A percentile compares a stretch with the other conserved stretches of the same genome.
Conservation (phyloP, 2,329 filamentous ascomycete species). For the Diaporthe batatas region DNA sequence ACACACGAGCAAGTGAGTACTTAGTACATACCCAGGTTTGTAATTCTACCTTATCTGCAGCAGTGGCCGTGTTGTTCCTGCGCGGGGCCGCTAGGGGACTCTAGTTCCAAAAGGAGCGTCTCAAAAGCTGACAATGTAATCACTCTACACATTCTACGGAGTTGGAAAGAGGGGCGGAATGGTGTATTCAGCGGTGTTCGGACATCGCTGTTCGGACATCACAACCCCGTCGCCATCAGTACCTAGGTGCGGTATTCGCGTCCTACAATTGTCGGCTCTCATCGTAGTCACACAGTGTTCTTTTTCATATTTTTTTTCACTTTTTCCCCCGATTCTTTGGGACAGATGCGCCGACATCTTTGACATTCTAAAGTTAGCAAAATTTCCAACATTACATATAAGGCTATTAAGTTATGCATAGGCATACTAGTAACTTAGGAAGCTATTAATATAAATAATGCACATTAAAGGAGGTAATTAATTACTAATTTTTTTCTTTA, state of each 20-base stretch:
- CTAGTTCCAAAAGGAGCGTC: neutral
- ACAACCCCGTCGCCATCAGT: neutral
- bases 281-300: neutral
- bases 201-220: neutral
- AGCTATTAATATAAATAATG: no score
- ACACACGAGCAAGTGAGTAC: no score
- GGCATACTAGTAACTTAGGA: no score
- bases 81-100: neutral
- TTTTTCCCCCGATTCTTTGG: no score
- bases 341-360: neutral
- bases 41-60: constrained; percentile 3
- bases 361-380: no score
- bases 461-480: no score
- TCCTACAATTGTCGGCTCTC: neutral
- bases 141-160: neutral
- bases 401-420: no score
- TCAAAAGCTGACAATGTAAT: neutral
- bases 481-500: no score
- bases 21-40: no score
- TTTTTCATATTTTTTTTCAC: no score
- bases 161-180: neutral
- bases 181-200: neutral
- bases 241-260: neutral
- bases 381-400: no score
- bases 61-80: constrained; percentile 23